Conservation (phyloP, 345 rosid genomes). For the Euphorbia tirucalli region DNA sequence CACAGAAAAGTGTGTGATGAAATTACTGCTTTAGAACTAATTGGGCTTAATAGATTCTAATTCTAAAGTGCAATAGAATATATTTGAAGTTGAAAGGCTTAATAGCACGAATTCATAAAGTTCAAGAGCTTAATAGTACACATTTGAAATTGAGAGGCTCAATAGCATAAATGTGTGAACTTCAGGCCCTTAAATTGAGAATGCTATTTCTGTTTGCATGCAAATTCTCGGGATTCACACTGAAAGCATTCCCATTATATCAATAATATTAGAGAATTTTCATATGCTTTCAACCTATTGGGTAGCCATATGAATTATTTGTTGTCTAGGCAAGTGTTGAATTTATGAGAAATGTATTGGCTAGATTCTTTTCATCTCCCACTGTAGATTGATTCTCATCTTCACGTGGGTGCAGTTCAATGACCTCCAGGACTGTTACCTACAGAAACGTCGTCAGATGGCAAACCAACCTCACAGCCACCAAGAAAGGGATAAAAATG, state of each 20-base stretch:
- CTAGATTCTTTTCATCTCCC: background rate
- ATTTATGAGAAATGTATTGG: background rate
- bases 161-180: background rate
- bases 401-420: conserved; percentile 52
- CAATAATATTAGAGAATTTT: background rate
- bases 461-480: conserved; percentile 54
- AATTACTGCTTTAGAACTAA: too few relatives aligned
- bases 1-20: too few relatives aligned
- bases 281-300: background rate
- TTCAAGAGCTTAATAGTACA: too few relatives aligned
- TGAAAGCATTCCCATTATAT: background rate
- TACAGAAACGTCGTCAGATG: conserved; percentile 84
- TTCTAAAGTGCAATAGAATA: too few relatives aligned
- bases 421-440: conserved; percentile 93
- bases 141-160: too few relatives aligned
- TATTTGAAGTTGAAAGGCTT: too few relatives aligned
- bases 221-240: conserved; percentile 1
- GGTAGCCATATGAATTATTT: background rate
- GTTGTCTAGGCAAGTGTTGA: background rate
- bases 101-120: too few relatives aligned
- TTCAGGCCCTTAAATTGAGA: background rate
- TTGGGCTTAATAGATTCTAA: too few relatives aligned
- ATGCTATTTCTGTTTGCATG: background rate
- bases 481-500: conserved; percentile 61
- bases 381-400: conserved; percentile 1